Evolutionary conservation across 306 rosid species (phyloP), one percentile per base, ranked within the genome.

Genomic region (Castanopsis chinensis): DNA sequence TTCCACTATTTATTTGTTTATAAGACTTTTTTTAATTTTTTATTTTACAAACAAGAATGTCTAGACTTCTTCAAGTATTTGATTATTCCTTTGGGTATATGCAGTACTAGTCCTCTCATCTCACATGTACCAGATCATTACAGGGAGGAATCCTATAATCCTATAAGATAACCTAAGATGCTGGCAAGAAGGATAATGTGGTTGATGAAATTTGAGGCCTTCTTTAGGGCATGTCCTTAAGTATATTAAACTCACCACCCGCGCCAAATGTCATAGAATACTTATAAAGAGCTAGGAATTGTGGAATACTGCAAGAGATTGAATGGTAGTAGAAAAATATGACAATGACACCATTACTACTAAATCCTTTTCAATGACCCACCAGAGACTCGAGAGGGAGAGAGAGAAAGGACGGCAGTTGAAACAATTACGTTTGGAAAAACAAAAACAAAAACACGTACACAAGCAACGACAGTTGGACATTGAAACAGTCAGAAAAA

Each of bases 371-470:
- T 3, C 53, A 12, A 49, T 12, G 53, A 61, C 45, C 45, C 11
- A 41, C 45, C 45, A 41, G 11, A 41, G 45, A 41, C 45, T 41
- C 3, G 12, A 41, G 45, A 41, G 45, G 45, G 71, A 58, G 43
- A 20, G 63, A 78, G 30, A 17, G 51, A 14, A 57, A 69, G 80
- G 80, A 52, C 83, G 84, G 87, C 84, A 17, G 81, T 79, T 76
- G 74, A 71, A 75, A 55, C 58, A 45, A 68, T 83, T 76, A 60
- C 33, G 18, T 71, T 71, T 52, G 15, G 27, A 67, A 83, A 21
- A 25, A 1, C 1, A 20, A 17, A 57, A 49, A 17, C 37, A 25
- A 45, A 3, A n/a, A 69, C n/a, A 5, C 11, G 19, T 32, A 28
- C 20, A 18, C 45, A 64, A 13, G 17, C 23, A 68, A 19, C 9